Conservation (phyloP, 495 filamentous ascomycete species). For the Penicillium parvum region DNA sequence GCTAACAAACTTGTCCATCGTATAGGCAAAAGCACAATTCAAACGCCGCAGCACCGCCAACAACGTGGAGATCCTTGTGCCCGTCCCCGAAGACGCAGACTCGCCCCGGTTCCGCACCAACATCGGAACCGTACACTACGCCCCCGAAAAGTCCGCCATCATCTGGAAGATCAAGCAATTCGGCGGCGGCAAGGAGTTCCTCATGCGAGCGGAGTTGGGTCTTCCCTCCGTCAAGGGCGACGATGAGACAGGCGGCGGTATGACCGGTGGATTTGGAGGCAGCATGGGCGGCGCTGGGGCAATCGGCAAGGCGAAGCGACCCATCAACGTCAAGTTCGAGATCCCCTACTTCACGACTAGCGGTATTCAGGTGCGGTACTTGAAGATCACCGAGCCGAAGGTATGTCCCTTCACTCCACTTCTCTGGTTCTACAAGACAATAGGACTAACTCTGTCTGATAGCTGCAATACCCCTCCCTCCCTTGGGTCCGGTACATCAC, state of each 20-base stretch:
- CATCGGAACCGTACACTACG: conserved; percentile 97
- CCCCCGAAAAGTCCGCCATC: conserved; percentile 94
- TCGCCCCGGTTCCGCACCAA: conserved; percentile 96
- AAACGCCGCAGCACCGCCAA: conserved; percentile 97
- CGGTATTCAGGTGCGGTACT: conserved; percentile 94
- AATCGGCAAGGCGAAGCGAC: conserved; percentile 81
- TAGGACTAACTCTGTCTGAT: conserved; percentile 2
- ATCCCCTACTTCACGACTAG: conserved; percentile 99
- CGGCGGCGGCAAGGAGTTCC: conserved; percentile 94
- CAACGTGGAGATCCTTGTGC: conserved; percentile 97
- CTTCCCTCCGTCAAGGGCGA: conserved; percentile 93
- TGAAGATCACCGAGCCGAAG: conserved; percentile 99
- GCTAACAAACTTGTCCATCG: neutral
- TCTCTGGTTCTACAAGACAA: no score
- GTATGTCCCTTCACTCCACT: conserved; percentile 46
- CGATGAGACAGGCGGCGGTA: conserved; percentile 91
- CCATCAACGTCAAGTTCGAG: conserved; percentile 98
- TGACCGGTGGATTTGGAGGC: conserved; percentile 95
- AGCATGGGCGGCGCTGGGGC: conserved; percentile 72
- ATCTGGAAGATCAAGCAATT: conserved; percentile 99
- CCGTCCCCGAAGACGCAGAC: conserved; percentile 96
- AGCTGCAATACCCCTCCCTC: conserved; percentile 96
- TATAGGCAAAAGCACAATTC: conserved; percentile 88
- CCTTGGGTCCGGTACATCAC: conserved; percentile 99
- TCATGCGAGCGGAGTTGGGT: conserved; percentile 98